Evolutionary conservation across 768 basidiomycete species (phyloP).

Genomic region (Hygrophoropsis aurantiaca): DNA sequence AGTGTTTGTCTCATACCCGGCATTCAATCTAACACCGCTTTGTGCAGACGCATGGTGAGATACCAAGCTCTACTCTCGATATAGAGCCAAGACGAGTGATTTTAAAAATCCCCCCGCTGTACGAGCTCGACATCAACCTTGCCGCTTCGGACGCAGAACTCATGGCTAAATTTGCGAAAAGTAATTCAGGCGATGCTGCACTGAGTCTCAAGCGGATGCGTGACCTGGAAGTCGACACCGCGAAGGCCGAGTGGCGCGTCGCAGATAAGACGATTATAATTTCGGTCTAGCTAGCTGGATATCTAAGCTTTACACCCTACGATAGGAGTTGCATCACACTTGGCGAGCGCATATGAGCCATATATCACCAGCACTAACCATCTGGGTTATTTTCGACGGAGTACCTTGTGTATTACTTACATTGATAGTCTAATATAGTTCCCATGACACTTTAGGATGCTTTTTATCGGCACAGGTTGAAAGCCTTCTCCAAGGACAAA

Average conservation of each 20-base stretch:
- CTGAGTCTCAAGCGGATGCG: conserved; percentile 58
- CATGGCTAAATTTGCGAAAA: conserved; percentile 20
- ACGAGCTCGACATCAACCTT: conserved; percentile 58
- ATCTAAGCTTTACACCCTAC: too few species aligned
- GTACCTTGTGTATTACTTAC: too few species aligned
- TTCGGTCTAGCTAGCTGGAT: conserved; percentile 27
- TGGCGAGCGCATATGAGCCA: too few species aligned
- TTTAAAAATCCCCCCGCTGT: conserved; percentile 47
- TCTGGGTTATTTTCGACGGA: too few species aligned
- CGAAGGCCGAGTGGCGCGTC: conserved; percentile 68
- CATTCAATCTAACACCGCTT: neutral
- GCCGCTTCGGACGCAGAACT: conserved; percentile 56
- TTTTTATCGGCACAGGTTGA: too few species aligned
- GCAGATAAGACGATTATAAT: conserved; percentile 51
- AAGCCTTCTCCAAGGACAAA: too few species aligned
- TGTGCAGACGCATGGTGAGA: conserved; percentile 44
- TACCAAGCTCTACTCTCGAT: conserved; percentile 56
- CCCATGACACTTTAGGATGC: too few species aligned
- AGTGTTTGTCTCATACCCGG: neutral
- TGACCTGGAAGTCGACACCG: conserved; percentile 59
- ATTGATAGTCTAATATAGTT: too few species aligned
- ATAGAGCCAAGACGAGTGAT: conserved; percentile 62
- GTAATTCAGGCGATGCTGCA: conserved; percentile 23
- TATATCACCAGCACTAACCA: too few species aligned
- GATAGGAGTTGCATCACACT: too few species aligned